A percentile compares a stretch with the other conserved stretches of the same genome.
Conservation (phyloP, 441 rosid species). For the Pelargonium fulgidum region DNA sequence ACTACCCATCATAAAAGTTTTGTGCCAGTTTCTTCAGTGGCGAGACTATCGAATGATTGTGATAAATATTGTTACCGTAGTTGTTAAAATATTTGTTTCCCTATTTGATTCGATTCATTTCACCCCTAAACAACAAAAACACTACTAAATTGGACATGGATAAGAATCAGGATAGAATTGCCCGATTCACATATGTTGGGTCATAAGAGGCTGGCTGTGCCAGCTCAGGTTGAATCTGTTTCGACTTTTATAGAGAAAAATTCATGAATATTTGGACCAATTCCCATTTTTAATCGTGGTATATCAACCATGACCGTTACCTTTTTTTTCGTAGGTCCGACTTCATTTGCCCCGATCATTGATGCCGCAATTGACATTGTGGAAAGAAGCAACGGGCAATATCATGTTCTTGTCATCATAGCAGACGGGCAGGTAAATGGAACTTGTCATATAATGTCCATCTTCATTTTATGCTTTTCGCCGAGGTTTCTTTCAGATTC, state of each 20-base stretch:
- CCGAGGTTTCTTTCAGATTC: slow-evolving; percentile 2
- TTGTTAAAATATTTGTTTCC: too few relatives aligned
- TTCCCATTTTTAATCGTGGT: too few relatives aligned
- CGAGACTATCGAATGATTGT: too few relatives aligned
- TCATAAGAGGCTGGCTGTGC: too few relatives aligned
- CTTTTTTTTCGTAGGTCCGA: slow-evolving; percentile 52
- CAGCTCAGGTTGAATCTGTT: slow-evolving; percentile 8
- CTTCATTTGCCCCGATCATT: slow-evolving; percentile 83
- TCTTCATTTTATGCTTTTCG: background rate
- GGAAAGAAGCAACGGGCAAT: slow-evolving; percentile 60
- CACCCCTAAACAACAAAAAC: too few relatives aligned
- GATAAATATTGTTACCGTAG: background rate
- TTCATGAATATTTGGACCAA: too few relatives aligned
- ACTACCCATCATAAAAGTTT: background rate
- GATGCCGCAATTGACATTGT: slow-evolving; percentile 83
- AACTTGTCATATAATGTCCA: slow-evolving; percentile 3
- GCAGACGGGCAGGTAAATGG: slow-evolving; percentile 83
- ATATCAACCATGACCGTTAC: background rate
- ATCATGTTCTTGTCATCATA: slow-evolving; percentile 84
- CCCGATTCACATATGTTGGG: too few relatives aligned
- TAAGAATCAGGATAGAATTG: too few relatives aligned
- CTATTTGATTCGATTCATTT: too few relatives aligned
- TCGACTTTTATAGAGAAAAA: slow-evolving; percentile 8
- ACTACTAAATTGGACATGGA: slow-evolving; percentile 30
- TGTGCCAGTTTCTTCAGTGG: background rate